Evolutionary conservation across 2,329 filamentous ascomycete genomes (phyloP).

Genomic region (Balansia obtecta): DNA sequence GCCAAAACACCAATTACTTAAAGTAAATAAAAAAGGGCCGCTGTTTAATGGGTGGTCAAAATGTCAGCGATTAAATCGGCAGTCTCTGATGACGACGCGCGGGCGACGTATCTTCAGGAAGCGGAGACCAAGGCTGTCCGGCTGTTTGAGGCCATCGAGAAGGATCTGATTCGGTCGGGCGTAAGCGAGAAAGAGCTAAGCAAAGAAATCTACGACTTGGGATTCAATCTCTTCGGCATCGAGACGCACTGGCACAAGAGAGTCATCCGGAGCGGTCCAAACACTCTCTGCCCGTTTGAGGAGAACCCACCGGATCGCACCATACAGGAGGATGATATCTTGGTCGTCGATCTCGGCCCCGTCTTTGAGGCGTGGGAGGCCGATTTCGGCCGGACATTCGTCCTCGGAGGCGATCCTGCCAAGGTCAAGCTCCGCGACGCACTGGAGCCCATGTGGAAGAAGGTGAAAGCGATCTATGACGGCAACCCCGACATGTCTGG

Average conservation of each 20-base stretch:
- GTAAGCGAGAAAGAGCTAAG: slow-evolving; percentile 34
- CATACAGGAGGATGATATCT: slow-evolving; percentile 34
- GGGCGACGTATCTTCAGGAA: slow-evolving; percentile 20
- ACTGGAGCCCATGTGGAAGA: slow-evolving; percentile 32
- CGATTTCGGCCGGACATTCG: slow-evolving; percentile 40
- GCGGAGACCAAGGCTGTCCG: slow-evolving; percentile 32
- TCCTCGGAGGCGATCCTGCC: slow-evolving; percentile 31
- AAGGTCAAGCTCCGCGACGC: slow-evolving; percentile 32
- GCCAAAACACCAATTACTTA: neutral
- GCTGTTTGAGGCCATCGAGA: slow-evolving; percentile 35
- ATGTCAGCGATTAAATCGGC: neutral
- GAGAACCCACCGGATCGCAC: slow-evolving; percentile 37
- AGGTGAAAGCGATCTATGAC: slow-evolving; percentile 27
- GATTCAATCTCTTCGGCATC: slow-evolving; percentile 21
- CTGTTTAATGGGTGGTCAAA: neutral
- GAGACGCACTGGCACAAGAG: slow-evolving; percentile 41
- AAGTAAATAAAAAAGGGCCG: neutral
- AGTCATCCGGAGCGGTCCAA: slow-evolving; percentile 34
- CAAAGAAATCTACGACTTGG: slow-evolving; percentile 30
- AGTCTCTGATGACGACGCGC: slow-evolving; percentile 1
- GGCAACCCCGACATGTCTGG: slow-evolving; percentile 32
- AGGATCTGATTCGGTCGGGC: slow-evolving; percentile 31
- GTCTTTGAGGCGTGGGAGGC: slow-evolving; percentile 41
- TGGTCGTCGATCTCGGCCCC: slow-evolving; percentile 38
- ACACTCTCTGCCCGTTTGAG: slow-evolving; percentile 33